These are phyloP conservation scores for Rosa chinensis DNA, from an alignment of 306 rosid species.

Conservation along the genomic window DNA sequence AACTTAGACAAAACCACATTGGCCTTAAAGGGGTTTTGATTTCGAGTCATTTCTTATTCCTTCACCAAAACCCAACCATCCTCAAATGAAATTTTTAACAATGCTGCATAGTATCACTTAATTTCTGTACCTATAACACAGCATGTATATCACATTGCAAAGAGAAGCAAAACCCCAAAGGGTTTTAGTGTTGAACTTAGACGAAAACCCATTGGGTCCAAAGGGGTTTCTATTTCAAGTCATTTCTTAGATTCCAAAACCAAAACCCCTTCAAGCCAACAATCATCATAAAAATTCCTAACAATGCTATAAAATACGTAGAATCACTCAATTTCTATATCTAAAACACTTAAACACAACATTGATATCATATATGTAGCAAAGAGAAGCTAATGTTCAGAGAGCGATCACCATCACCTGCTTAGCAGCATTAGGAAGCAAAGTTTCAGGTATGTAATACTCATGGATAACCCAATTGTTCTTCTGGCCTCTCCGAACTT, in stretches of 20 bases:
- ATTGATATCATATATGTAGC: neutral
- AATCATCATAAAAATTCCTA: neutral
- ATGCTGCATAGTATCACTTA: neutral
- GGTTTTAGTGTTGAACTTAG: too few species aligned
- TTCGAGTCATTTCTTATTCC: too few species aligned
- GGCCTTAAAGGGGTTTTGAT: too few species aligned
- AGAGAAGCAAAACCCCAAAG: neutral
- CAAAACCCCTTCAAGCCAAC: neutral
- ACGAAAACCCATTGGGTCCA: too few species aligned
- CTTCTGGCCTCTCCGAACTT: slow-evolving; percentile 24
- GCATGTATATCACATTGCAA: neutral
- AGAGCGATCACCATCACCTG: slow-evolving; percentile 34
- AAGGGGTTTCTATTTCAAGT: neutral
- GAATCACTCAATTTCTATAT: too few species aligned
- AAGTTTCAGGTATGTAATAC: slow-evolving; percentile 30
- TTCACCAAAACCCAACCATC: neutral
- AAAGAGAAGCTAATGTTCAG: neutral
- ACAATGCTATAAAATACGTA: neutral
- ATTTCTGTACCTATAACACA: neutral
- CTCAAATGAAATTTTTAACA: neutral
- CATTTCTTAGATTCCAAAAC: neutral
- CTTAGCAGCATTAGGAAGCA: neutral
- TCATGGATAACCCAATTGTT: slow-evolving; percentile 73
- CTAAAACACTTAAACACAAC: too few species aligned
- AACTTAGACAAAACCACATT: too few species aligned